These are phyloP conservation scores for Daucus carota DNA, from an alignment of 129 eudicot species.

Conservation along the genomic window DH1_v3.0 NC_030386.2:27469501-27470000, in stretches of 20 bases:
- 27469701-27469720: neutral
- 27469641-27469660: neutral
- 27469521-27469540: neutral
- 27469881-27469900: constrained; percentile 31
- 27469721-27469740: neutral
- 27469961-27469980: constrained; percentile 24
- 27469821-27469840: constrained; percentile 13
- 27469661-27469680: neutral
- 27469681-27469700: neutral
- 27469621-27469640: neutral
- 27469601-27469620: neutral
- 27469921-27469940: constrained; percentile 47
- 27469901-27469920: constrained; percentile 63
- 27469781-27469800: constrained; percentile 22
- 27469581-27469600: neutral
- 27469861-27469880: constrained; percentile 21
- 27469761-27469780: neutral
- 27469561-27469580: neutral
- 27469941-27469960: constrained; percentile 27
- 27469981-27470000: constrained; percentile 49
- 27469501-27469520: neutral
- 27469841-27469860: constrained; percentile 16
- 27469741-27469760: neutral
- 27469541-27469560: neutral
- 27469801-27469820: constrained; percentile 11